Base-by-base conservation (phyloP, 2,329 filamentous ascomycete genomes). In the Paecilomyces sp. region DNA sequence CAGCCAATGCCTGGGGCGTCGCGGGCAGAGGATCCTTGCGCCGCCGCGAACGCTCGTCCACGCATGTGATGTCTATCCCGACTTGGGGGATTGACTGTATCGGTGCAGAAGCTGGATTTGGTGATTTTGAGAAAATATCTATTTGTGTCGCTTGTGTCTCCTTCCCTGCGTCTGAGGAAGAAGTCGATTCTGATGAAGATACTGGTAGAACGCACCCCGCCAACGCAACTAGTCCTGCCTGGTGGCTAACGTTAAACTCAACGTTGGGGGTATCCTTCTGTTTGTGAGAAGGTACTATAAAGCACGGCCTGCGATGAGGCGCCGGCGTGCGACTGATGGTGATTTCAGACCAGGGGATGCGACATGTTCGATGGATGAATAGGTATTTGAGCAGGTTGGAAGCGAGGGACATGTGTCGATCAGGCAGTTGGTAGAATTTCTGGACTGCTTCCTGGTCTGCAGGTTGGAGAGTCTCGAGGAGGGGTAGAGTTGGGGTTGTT, bases 161-260 rank as follows among this genome's bases (percentile, higher is more conserved):
- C 22, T 22, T 22, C 22, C 22, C 22, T 22, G 22, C 22, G 25
- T 6, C 25, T 6, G 31, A 33, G 8, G 31, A 33, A 33, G 31
- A 33, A 33, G 25, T 28, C 25, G 25, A 28, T 28, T 28, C 25
- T 56, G 57, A 6, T 53, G 53, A 28, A n/a, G 64, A 34, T 12
- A 54, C 55, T 15, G 68, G 68, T 7, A 69, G 68, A 8, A 70
- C 63, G 22, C 75, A 78, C 12, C 85, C 83, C 0, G 85, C 81
- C 4, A 88, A 72, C 0, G 80, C 79, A n/a, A 87, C 83, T 3
- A 88, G 73, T 0, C 83, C 84, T 18, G 83, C 84, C 70, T 88
- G 85, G 63, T 88, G 85, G 33, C 82, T 85, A 58, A 88, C 79
- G 63, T 88, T 88, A 75, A 88, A 88, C 63, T 88, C 84, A 41